Base-by-base conservation (phyloP, 306 rosid genomes). In the Fragaria vesca region DNA sequence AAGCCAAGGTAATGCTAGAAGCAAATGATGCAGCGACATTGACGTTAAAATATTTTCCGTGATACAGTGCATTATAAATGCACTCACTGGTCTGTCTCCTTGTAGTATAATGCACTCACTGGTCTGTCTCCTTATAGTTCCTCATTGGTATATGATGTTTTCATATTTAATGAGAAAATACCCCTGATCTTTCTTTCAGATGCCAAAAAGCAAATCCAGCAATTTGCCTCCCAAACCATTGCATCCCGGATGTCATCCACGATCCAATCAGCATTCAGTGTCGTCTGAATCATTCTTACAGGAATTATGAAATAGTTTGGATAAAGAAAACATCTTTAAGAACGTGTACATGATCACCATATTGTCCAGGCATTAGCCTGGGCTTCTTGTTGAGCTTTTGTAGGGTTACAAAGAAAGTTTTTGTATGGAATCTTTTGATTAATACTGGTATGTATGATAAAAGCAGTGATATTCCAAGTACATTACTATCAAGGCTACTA, bases 171-270 rank as follows among this genome's bases (percentile, higher is more conserved):
- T 62, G 40, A 62, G 20, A 32, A 1, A 62, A 55, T 79, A 47
- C 73, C 10, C 46, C 57, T 86, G 79, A 18, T 82, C 20, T 71
- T 74, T 51, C 18, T 91, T 84, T 83, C 96, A 94, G 97, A 87
- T 85, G 97, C 98, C 61, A 94, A 90, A 89, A 90, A 91, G 90
- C 97, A 94, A 91, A 78, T 94, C 83, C 97, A 91, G 82, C 98
- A 91, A 79, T 93, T 86, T 75, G 98, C 98, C 40, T 69, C 97
- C 68, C 97, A 88, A 81, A 93, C 96, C 47, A 76, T 93, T 54
- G 97, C 98, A 67, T 71, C 91, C 18, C 93, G 86, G 83, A 73
- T 93, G 84, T 66, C 98, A 40, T 91, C 98, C 40, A 87, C 98
- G 70, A 28, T 93, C 42, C 97, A 91, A 75, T 90, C 97, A 45